phyloP scores from a whole-genome alignment of 306 rosid genomes.

The Rubus idaeus region DNA sequence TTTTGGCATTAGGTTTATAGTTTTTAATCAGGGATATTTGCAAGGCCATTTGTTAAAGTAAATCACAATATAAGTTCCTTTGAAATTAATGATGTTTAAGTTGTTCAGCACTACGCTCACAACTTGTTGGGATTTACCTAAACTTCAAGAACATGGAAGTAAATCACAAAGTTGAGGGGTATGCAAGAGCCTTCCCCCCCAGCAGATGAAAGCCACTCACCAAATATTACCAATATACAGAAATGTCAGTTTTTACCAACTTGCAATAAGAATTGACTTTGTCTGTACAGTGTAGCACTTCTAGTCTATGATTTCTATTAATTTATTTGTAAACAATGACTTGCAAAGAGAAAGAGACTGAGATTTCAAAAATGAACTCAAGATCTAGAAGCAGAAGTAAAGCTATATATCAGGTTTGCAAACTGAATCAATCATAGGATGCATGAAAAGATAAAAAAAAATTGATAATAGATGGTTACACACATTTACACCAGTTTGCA shows the following conservation, averaged over 20 bases:
- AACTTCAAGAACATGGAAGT: not conserved
- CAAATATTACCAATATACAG: not conserved
- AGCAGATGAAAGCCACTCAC: not conserved
- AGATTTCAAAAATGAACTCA: constrained; percentile 11
- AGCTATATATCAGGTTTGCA: not conserved
- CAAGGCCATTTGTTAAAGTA: not conserved
- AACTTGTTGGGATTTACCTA: not conserved
- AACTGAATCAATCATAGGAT: not conserved
- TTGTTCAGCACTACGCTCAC: not conserved
- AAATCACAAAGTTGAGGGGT: not conserved
- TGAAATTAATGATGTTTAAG: not conserved
- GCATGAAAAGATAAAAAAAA: not conserved
- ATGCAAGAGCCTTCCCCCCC: not conserved
- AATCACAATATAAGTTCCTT: not conserved
- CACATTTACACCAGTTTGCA: not conserved
- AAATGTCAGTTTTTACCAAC: not conserved
- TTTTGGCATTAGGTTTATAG: not conserved
- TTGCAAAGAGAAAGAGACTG: not conserved
- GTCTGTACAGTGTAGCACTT: constrained; percentile 13
- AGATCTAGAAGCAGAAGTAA: constrained; percentile 19
- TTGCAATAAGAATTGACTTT: not conserved
- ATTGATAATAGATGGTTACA: not conserved
- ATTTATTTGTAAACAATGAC: not conserved
- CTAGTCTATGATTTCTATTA: constrained; percentile 18
- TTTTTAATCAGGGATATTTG: not conserved